Evolutionary conservation across 805 yeast species (phyloP).

Genomic region (Candida takata): DNA sequence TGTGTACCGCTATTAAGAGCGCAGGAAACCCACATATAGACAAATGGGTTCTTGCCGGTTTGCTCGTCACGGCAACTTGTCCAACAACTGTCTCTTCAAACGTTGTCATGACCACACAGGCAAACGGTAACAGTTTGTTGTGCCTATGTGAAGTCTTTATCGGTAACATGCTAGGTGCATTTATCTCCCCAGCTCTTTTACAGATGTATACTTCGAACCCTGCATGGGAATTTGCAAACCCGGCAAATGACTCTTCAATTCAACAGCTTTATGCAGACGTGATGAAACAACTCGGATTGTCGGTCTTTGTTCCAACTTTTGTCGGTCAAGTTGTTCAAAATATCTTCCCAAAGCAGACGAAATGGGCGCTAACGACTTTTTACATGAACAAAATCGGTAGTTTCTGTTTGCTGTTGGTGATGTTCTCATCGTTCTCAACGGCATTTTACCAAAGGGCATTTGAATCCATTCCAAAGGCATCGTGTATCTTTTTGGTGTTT

Average conservation of each 20-base stretch:
- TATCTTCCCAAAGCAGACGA: constrained; percentile 55
- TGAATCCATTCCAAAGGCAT: constrained; percentile 56
- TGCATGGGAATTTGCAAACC: constrained; percentile 73
- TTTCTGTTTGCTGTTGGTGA: constrained; percentile 68
- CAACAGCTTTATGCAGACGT: constrained; percentile 59
- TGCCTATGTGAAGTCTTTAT: constrained; percentile 80
- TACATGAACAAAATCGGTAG: constrained; percentile 68
- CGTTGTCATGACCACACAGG: constrained; percentile 84
- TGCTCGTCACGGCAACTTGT: constrained; percentile 77
- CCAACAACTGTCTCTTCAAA: constrained; percentile 92
- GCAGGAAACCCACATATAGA: constrained; percentile 56
- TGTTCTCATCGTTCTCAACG: constrained; percentile 77
- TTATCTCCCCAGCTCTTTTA: constrained; percentile 76
- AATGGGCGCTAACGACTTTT: constrained; percentile 51
- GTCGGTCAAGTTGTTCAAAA: constrained; percentile 85
- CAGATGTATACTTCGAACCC: constrained; percentile 57
- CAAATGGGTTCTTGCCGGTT: constrained; percentile 73
- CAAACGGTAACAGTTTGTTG: constrained; percentile 74
- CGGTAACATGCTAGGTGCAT: constrained; percentile 81
- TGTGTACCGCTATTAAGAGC: constrained; percentile 56
- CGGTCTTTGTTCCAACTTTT: constrained; percentile 77
- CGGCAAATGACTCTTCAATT: constrained; percentile 51
- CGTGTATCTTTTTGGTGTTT: constrained; percentile 71
- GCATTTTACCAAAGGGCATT: constrained; percentile 83
- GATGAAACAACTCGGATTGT: constrained; percentile 81